Evolutionary conservation across 106 monocot genomes (phyloP).

Genomic region (Narthecium ossifragum): DNA sequence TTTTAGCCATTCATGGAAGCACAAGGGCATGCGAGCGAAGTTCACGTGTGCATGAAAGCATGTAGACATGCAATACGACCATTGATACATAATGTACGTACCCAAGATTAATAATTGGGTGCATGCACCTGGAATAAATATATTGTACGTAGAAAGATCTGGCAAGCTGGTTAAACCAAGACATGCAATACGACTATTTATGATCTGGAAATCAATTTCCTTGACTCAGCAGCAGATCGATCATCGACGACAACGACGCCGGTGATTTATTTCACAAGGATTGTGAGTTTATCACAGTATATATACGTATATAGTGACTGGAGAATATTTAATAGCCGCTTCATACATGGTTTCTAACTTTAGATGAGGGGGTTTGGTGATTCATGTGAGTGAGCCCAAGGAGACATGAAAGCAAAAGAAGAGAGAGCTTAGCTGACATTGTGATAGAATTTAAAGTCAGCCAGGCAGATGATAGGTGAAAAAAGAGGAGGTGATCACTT

Average conservation of each 20-base stretch:
- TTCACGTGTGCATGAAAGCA: background rate
- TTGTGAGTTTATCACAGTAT: no score
- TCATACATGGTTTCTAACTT: slow-evolving; percentile 5
- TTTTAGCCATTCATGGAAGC: no score
- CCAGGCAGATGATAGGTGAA: slow-evolving; percentile 50
- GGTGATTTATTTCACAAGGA: no score
- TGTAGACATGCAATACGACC: background rate
- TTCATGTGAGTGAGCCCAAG: no score
- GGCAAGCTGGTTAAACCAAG: slow-evolving; percentile 3
- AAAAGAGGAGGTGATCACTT: background rate
- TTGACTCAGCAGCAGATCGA: no score
- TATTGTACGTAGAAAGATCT: slow-evolving; percentile 1
- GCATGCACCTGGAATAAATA: background rate
- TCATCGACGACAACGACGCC: no score
- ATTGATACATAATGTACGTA: background rate
- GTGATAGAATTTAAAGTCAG: slow-evolving; percentile 30
- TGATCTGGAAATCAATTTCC: background rate
- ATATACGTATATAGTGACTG: no score
- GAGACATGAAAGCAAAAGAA: slow-evolving; percentile 3
- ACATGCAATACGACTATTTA: no score
- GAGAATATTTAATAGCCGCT: no score
- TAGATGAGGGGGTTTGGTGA: slow-evolving; percentile 4
- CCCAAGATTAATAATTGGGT: background rate
- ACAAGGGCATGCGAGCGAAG: background rate
- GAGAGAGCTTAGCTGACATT: slow-evolving; percentile 13